Conservation (phyloP, 2,329 filamentous ascomycete genomes). For the Stemphylium vesicarium region DNA sequence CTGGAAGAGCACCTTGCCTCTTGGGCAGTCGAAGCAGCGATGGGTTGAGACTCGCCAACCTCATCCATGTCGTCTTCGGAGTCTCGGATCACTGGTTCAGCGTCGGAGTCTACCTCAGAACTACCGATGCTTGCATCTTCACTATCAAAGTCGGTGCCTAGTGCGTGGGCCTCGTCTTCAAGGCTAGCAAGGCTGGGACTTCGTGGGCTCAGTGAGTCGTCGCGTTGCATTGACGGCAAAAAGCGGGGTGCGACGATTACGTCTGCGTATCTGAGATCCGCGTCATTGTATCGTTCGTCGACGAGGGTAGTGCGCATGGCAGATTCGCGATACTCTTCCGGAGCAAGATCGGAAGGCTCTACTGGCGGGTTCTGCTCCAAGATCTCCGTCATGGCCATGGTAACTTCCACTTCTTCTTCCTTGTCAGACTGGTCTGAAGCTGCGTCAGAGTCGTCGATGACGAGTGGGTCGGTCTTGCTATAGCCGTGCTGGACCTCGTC, state of each 20-base stretch:
- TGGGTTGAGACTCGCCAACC: neutral
- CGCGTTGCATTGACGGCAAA: neutral
- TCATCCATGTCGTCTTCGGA: conserved; percentile 11
- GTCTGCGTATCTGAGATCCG: neutral
- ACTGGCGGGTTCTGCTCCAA: conserved; percentile 4
- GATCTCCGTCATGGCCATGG: conserved; percentile 16
- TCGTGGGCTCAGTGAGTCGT: neutral
- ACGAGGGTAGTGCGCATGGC: conserved; percentile 2
- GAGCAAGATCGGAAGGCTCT: neutral
- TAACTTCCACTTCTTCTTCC: conserved; percentile 12
- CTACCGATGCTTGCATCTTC: conserved; percentile 15
- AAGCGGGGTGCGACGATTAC: neutral
- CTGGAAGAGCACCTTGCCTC: neutral
- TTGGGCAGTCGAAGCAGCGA: neutral
- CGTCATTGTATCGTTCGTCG: conserved; percentile 9
- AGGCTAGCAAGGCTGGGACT: neutral
- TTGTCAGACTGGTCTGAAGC: conserved; percentile 10
- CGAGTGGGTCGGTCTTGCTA: conserved; percentile 37
- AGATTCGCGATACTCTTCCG: conserved; percentile 6
- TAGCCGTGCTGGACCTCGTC: conserved; percentile 32
- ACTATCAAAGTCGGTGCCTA: conserved; percentile 15
- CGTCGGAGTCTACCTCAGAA: conserved; percentile 10
- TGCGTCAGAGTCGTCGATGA: conserved; percentile 38
- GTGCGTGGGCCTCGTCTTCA: conserved; percentile 7
- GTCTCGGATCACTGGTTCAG: conserved; percentile 9